Evolutionary conservation across 139 green algal species (phyloP), one percentile per base, ranked within the genome.

Genomic region (Diplosphaera chodatii): DNA sequence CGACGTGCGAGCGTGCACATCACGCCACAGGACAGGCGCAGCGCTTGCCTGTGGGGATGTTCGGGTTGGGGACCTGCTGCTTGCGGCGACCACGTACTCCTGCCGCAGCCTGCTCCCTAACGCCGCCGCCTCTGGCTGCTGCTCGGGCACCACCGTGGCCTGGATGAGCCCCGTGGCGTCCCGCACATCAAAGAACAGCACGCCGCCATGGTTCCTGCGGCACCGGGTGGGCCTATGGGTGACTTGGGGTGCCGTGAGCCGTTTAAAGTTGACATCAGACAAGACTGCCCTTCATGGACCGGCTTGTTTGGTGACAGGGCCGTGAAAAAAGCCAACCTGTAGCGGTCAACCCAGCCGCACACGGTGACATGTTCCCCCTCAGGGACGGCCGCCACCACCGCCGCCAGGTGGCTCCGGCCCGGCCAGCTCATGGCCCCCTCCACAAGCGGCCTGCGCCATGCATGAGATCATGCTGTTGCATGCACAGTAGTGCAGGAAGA

Each of bases 151-250:
- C 8, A 22, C 55, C 6, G 27, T 65, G n/a, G 89, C 91, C 87
- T 99, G 96, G 67, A 98, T 48, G 4, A 99, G 71, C 20, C 96
- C 96, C 13, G 88, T 93, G 74, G 95, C 86, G 79, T 99, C 96
- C 0, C 96, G 74, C 1, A 99, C 77, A 74, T 97, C 95, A 13
- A 96, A 74, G 77, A 99, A 99, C 4, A 91, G 72, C 22, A 99
- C 74, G 32, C 93, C 93, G 22, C 96, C 96, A 29, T 96, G 82
- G 79, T 97, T 90, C n/a, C 96, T 74, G 67, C n/a, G n/a, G n/a
- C n/a, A n/a, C n/a, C 91, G 89, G 37, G n/a, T n/a, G n/a, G n/a
- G n/a, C n/a, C n/a, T n/a, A n/a, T n/a, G n/a, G n/a, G n/a, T n/a
- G n/a, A n/a, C n/a, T n/a, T n/a, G n/a, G n/a, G n/a, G n/a, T n/a